Percentiles rank a stretch among this genome's conserved stretches.
Evolutionary conservation across 2,329 filamentous ascomycete species (phyloP).

Genomic region (Orbilia brochopaga): DNA sequence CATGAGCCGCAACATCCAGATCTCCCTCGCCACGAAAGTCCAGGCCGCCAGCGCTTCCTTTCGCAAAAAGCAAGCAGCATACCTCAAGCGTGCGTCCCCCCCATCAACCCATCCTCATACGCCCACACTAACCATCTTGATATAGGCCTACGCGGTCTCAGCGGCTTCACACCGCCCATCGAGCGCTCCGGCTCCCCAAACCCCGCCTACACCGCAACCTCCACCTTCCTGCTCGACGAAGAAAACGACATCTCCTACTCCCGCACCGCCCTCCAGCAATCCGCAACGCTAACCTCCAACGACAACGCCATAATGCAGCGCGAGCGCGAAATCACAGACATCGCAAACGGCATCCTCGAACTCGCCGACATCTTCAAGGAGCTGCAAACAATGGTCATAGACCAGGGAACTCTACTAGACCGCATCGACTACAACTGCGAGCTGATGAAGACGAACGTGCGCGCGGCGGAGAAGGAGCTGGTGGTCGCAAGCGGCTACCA

Average conservation of each 20-base stretch:
- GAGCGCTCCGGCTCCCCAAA: conserved; percentile 61
- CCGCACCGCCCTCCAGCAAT: conserved; percentile 76
- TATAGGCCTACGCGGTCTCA: conserved; percentile 75
- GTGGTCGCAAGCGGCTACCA: conserved; percentile 88
- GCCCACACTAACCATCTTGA: conserved; percentile 20
- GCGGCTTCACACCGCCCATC: conserved; percentile 65
- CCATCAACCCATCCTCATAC: conserved; percentile 16
- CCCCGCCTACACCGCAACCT: conserved; percentile 74
- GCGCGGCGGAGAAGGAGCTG: conserved; percentile 89
- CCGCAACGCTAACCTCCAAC: conserved; percentile 68
- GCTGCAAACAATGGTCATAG: conserved; percentile 91
- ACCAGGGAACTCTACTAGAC: conserved; percentile 88
- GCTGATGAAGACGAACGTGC: conserved; percentile 89
- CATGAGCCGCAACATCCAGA: conserved; percentile 96
- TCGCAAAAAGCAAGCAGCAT: conserved; percentile 95
- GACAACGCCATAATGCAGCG: conserved; percentile 87
- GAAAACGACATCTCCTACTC: conserved; percentile 92
- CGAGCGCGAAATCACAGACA: conserved; percentile 95
- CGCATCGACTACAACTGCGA: conserved; percentile 99
- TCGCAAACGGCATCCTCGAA: conserved; percentile 97
- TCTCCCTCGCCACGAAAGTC: conserved; percentile 82
- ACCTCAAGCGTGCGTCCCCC: conserved; percentile 79
- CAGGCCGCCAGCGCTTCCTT: conserved; percentile 92
- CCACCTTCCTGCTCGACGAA: conserved; percentile 85
- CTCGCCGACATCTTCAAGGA: conserved; percentile 96